These are phyloP conservation scores for Calonectria hongkongensis DNA, from an alignment of 2,329 filamentous ascomycete species.

Conservation along the genomic window DNA sequence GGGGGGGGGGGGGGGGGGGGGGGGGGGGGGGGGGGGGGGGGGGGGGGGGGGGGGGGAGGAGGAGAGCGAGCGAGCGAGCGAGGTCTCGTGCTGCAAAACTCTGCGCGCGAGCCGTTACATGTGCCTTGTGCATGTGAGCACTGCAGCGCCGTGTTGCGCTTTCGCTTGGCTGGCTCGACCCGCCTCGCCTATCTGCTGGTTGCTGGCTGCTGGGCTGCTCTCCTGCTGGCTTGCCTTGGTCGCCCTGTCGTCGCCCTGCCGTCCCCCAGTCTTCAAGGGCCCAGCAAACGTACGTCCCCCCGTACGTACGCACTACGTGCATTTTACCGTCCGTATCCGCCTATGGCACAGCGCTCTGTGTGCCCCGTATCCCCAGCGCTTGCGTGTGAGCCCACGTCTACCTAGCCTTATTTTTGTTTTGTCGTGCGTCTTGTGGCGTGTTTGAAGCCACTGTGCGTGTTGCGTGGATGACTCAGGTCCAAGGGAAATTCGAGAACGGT, in stretches of 20 bases:
- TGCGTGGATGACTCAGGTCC: neutral
- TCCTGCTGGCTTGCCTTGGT: neutral
- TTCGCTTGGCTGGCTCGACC: constrained; percentile 20
- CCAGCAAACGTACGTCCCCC: too few species aligned
- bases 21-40: too few species aligned
- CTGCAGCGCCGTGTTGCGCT: constrained; percentile 18
- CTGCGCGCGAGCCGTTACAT: constrained; percentile 22
- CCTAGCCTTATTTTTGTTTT: neutral
- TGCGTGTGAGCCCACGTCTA: constrained; percentile 6
- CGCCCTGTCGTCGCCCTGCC: neutral
- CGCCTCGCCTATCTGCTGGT: constrained; percentile 21
- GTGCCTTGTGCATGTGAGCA: constrained; percentile 26
- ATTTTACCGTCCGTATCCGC: too few species aligned
- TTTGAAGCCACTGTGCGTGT: constrained; percentile 18
- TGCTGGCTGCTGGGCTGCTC: neutral
- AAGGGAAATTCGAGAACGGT: neutral
- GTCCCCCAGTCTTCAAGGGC: too few species aligned
- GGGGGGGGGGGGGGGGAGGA: too few species aligned
- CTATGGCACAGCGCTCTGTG: too few species aligned
- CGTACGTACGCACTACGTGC: too few species aligned
- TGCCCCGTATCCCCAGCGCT: constrained; percentile 10
- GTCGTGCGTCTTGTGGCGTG: constrained; percentile 26
- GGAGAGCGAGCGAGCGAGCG: neutral
- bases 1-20: too few species aligned
- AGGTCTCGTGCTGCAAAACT: constrained; percentile 25